A percentile compares a stretch with the other conserved stretches of the same genome.
Evolutionary conservation across 495 filamentous ascomycete species (phyloP).

Genomic region (Hapsidospora chrysogenum): DNA sequence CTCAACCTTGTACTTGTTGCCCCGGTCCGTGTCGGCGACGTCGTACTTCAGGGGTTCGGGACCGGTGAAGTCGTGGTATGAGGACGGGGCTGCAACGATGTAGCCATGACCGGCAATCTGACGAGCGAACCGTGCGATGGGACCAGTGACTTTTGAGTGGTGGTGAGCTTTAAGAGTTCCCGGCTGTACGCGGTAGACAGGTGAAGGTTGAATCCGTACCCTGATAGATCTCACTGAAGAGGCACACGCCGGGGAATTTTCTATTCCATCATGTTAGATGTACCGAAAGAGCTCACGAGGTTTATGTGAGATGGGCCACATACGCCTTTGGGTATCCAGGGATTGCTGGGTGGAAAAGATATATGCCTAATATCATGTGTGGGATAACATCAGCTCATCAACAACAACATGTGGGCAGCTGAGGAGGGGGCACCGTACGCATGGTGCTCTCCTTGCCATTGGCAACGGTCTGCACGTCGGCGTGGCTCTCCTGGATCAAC

Average conservation of each 20-base stretch:
- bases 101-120: conserved; percentile 91
- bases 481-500: conserved; percentile 27
- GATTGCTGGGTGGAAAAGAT: conserved; percentile 74
- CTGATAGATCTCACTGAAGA: conserved; percentile 96
- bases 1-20: conserved; percentile 70
- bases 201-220: conserved; percentile 42
- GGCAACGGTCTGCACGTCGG: conserved; percentile 21
- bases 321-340: conserved; percentile 69
- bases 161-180: conserved; percentile 5
- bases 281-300: background rate
- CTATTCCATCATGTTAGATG: conserved; percentile 15
- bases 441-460: conserved; percentile 30
- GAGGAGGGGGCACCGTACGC: conserved; percentile 14
- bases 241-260: conserved; percentile 74
- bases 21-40: conserved; percentile 70
- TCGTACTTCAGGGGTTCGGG: conserved; percentile 78
- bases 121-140: conserved; percentile 76
- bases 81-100: conserved; percentile 79
- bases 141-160: conserved; percentile 60
- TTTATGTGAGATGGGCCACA: too few relatives aligned
- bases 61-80: conserved; percentile 84
- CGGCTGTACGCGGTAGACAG: background rate
- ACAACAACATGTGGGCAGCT: background rate
- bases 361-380: conserved; percentile 46
- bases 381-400: background rate